A percentile compares a stretch with the other conserved stretches of the same genome.
Conservation (phyloP, 75 land plant genomes). For the Picea glauca region DNA sequence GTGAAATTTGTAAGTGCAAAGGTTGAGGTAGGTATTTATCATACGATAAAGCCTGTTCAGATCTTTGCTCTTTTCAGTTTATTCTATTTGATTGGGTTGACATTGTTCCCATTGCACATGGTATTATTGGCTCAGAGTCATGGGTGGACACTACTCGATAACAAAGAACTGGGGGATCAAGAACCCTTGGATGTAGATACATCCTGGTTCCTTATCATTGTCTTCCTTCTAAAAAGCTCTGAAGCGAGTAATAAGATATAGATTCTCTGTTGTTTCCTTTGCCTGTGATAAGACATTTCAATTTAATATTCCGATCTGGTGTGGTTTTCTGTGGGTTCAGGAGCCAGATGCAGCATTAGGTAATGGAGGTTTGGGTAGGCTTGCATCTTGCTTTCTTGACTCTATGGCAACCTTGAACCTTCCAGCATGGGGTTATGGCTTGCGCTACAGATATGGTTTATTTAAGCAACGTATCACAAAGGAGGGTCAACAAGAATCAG, state of each 20-base stretch:
- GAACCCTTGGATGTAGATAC: neutral
- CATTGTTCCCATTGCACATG: neutral
- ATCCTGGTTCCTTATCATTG: neutral
- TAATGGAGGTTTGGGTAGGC: too few species aligned
- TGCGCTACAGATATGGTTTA: too few species aligned
- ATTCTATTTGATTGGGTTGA: neutral
- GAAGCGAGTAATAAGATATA: neutral
- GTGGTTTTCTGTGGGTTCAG: neutral
- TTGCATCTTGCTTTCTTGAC: too few species aligned
- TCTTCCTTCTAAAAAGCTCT: neutral
- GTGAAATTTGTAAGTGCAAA: neutral
- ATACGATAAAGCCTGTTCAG: neutral
- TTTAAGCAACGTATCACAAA: too few species aligned
- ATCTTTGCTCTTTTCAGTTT: neutral
- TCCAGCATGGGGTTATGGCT: too few species aligned
- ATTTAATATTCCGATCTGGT: neutral
- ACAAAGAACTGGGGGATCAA: neutral
- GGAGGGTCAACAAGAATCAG: too few species aligned
- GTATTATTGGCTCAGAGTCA: neutral
- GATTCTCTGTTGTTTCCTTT: neutral
- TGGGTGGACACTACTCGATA: neutral
- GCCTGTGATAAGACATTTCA: neutral
- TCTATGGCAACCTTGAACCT: too few species aligned
- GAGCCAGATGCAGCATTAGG: too few species aligned
- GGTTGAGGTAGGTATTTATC: neutral